A percentile compares a stretch with the other conserved stretches of the same genome.
Conservation (phyloP, 306 rosid genomes). For the Quercus berberidifolia region DNA sequence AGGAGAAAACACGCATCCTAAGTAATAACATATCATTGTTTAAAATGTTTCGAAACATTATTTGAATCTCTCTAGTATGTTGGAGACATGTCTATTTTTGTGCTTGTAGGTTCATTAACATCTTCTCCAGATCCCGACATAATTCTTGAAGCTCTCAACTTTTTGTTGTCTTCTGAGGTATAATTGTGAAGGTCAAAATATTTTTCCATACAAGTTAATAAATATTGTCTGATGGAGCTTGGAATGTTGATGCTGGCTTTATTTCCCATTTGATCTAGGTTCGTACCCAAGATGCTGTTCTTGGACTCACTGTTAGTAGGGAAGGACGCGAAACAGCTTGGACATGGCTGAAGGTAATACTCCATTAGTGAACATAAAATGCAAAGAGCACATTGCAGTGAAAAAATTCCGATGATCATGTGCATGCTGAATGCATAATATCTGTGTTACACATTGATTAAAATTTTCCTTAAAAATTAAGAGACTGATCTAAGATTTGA, state of each 20-base stretch:
- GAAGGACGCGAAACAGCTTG: constrained; percentile 86
- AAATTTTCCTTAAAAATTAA: not conserved
- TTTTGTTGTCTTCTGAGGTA: constrained; percentile 39
- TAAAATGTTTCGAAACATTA: not conserved
- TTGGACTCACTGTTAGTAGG: constrained; percentile 53
- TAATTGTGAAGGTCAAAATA: constrained; percentile 5
- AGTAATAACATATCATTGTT: constrained; percentile 34
- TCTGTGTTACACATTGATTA: not conserved
- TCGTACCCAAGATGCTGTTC: constrained; percentile 77
- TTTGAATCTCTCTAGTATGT: not conserved
- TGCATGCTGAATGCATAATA: not conserved
- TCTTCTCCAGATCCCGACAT: constrained; percentile 40
- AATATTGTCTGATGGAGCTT: constrained; percentile 18
- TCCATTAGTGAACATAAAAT: constrained; percentile 6
- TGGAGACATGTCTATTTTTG: not conserved
- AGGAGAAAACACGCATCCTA: constrained; percentile 86
- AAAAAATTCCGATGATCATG: not conserved
- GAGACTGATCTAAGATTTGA: not conserved
- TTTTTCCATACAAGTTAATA: constrained; percentile 1
- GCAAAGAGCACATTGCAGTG: not conserved
- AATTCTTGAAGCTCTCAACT: constrained; percentile 47
- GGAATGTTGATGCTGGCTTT: constrained; percentile 18
- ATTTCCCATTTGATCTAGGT: constrained; percentile 40
- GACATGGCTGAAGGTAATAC: constrained; percentile 76
- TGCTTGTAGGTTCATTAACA: constrained; percentile 36